A percentile compares a stretch with the other conserved stretches of the same genome.
Evolutionary conservation across 257 asterid genomes (phyloP).

Genomic region (Lavandula angustifolia): DNA sequence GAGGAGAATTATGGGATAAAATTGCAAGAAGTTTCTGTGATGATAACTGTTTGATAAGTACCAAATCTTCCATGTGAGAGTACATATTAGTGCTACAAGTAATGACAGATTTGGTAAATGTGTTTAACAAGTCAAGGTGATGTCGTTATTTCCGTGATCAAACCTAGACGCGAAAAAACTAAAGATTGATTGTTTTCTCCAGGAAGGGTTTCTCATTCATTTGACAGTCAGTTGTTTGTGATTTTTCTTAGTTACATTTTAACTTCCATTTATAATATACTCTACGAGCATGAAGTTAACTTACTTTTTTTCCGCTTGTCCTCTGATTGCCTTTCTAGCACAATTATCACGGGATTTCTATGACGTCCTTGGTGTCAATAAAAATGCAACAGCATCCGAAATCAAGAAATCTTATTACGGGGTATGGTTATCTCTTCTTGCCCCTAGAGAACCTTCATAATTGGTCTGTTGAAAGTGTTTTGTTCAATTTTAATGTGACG

Average conservation of each 20-base stretch:
- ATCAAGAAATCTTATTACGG: slow-evolving; percentile 83
- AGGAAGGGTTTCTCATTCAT: too few relatives aligned
- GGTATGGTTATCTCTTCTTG: slow-evolving; percentile 40
- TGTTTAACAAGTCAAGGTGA: too few relatives aligned
- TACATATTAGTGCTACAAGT: too few relatives aligned
- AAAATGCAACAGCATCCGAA: slow-evolving; percentile 78
- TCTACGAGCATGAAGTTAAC: neutral
- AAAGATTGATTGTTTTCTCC: too few relatives aligned
- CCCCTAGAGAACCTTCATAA: neutral
- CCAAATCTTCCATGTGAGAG: too few relatives aligned
- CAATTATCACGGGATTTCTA: slow-evolving; percentile 63
- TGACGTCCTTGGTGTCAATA: slow-evolving; percentile 72
- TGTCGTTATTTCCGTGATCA: too few relatives aligned
- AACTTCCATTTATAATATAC: neutral
- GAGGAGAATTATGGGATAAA: slow-evolving; percentile 14
- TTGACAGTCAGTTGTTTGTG: too few relatives aligned
- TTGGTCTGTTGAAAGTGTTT: neutral
- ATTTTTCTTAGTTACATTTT: too few relatives aligned
- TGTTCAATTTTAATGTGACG: slow-evolving; percentile 21
- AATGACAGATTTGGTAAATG: too few relatives aligned
- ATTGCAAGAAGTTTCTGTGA: neutral
- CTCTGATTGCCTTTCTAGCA: slow-evolving; percentile 37
- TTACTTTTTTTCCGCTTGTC: neutral
- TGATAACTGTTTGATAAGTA: neutral
- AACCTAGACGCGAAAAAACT: too few relatives aligned